Conservation (phyloP, 2,329 filamentous ascomycete genomes). For the Fusarium zealandicum region DNA sequence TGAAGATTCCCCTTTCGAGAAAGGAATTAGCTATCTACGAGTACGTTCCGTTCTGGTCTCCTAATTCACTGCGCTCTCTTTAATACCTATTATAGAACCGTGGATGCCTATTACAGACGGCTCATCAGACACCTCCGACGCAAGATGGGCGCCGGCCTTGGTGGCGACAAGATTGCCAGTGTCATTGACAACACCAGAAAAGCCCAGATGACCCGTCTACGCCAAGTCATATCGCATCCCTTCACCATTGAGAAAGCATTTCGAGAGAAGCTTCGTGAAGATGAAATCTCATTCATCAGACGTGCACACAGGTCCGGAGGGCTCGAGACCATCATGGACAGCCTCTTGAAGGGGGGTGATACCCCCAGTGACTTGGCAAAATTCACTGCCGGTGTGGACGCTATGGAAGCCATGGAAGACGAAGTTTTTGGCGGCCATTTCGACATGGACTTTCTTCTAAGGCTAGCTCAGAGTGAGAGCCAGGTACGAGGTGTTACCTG, state of each 20-base stretch:
- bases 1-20: constrained; percentile 35
- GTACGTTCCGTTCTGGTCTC: constrained; percentile 22
- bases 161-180: background rate
- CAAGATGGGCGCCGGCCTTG: background rate
- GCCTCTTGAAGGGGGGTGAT: too few species aligned
- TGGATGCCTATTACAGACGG: background rate
- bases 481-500: constrained; percentile 1
- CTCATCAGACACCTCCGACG: background rate
- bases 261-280: background rate
- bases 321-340: too few species aligned
- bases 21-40: constrained; percentile 40
- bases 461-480: constrained; percentile 20
- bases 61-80: background rate
- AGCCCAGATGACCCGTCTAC: background rate
- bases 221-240: constrained; percentile 39
- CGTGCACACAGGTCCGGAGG: too few species aligned
- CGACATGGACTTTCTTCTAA: constrained; percentile 28
- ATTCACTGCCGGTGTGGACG: too few species aligned
- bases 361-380: too few species aligned
- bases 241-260: constrained; percentile 44
- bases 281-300: background rate
- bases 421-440: constrained; percentile 29
- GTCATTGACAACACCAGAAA: background rate
- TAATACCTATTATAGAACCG: background rate
- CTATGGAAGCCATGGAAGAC: too few species aligned